phyloP scores from a whole-genome alignment of 2,329 filamentous ascomycete genomes.

The Didymella arachidicola region DNA sequence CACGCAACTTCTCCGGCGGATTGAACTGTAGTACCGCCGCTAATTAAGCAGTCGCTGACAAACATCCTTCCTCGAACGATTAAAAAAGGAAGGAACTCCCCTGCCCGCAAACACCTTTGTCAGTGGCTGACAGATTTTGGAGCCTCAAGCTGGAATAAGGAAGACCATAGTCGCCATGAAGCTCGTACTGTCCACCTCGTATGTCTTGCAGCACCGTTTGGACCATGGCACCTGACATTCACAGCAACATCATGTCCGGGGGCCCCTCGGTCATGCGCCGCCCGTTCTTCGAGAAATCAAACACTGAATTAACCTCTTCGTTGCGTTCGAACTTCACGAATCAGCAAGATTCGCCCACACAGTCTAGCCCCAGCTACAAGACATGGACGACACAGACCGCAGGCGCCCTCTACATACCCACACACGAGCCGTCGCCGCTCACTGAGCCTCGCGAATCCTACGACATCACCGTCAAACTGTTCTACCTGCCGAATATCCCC shows the following conservation, averaged over 20 bases:
- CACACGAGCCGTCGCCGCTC: slow-evolving; percentile 73
- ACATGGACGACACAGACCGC: slow-evolving; percentile 71
- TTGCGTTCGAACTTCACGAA: slow-evolving; percentile 83
- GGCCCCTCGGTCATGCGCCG: slow-evolving; percentile 85
- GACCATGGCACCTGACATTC: slow-evolving; percentile 45
- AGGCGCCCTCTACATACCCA: slow-evolving; percentile 74
- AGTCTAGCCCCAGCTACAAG: slow-evolving; percentile 52
- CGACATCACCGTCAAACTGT: slow-evolving; percentile 94
- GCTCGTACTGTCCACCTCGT: slow-evolving; percentile 87
- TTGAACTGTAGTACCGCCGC: slow-evolving; percentile 3
- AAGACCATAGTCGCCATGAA: slow-evolving; percentile 66
- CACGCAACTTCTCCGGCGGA: background rate
- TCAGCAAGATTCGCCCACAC: slow-evolving; percentile 67
- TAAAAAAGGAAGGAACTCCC: background rate
- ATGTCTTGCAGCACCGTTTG: slow-evolving; percentile 50
- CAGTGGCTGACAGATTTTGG: background rate
- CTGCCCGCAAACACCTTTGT: background rate
- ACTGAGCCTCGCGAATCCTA: slow-evolving; percentile 84
- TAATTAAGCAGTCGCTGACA: slow-evolving; percentile 19
- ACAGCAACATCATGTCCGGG: slow-evolving; percentile 84
- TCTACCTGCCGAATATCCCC: slow-evolving; percentile 80
- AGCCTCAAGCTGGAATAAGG: too few species aligned
- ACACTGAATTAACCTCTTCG: slow-evolving; percentile 89
- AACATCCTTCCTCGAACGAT: slow-evolving; percentile 10
- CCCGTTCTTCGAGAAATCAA: slow-evolving; percentile 80